These are phyloP conservation scores for Guadua angustifolia DNA, from an alignment of 176 grass and related monocot genomes.

Conservation along the genomic window DNA sequence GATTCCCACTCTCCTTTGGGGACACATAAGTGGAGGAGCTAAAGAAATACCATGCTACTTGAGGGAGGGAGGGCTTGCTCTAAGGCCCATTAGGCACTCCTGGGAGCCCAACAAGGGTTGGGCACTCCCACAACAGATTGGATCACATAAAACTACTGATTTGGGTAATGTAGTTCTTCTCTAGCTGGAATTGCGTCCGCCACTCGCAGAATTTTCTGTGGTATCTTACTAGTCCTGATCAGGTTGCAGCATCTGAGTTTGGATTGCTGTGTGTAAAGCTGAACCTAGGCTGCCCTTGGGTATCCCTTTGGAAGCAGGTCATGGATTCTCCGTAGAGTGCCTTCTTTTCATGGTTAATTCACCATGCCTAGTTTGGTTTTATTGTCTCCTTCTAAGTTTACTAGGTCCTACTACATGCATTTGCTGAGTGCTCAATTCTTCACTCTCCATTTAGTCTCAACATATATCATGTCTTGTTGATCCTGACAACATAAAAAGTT, in stretches of 20 bases:
- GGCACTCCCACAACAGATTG: neutral
- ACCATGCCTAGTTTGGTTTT: constrained; percentile 34
- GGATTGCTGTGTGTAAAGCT: neutral
- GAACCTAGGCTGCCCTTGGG: neutral
- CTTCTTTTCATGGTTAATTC: constrained; percentile 20
- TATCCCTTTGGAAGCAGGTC: neutral
- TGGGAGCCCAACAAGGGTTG: no score
- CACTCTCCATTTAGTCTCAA: neutral
- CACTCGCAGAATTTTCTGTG: neutral
- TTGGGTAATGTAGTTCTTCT: constrained; percentile 50
- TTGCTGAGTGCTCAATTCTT: neutral
- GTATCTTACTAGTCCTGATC: neutral
- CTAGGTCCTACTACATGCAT: constrained; percentile 28
- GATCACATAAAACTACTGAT: neutral
- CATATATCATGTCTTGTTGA: constrained; percentile 32
- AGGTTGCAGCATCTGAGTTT: neutral
- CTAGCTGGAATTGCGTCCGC: neutral
- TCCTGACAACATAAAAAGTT: constrained; percentile 4
- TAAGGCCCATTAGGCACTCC: no score
- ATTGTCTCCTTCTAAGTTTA: constrained; percentile 28
- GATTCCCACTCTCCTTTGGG: no score
- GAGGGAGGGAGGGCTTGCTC: no score
- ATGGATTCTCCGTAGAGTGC: neutral
- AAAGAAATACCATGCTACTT: no score
- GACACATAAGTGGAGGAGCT: no score